Evolutionary conservation across 768 basidiomycete species (phyloP), one percentile per base, ranked within the genome.

Genomic region (Suillus fuscotomentosus): DNA sequence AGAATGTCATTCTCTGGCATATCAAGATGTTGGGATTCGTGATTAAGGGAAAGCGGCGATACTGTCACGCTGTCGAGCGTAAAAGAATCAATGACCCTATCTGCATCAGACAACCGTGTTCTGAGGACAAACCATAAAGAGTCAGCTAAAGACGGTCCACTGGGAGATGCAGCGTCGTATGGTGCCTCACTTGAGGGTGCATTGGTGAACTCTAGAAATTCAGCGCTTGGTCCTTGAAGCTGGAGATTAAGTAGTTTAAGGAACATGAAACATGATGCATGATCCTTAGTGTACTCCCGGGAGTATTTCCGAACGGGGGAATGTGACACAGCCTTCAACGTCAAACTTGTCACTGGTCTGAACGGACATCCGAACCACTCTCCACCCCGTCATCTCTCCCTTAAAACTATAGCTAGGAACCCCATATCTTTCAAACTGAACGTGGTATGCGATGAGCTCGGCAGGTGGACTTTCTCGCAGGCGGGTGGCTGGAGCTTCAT

Each of bases 401-500:
- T 53, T 20, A 31, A 53, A 10, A 39, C 39, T 22, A 48, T 17
- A 24, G 22, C 38, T 39, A 41, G 24, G 56, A 57, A 57, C 56
- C 22, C 15, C 22, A 57, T 24, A 24, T 24, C 39, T 22, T 15
- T 41, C 9, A 27, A 9, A 41, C 9, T 41, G 56, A 57, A 57
- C 56, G 56, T 57, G 53, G 59, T 31, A 62, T 70, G 72, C 75
- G 56, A 87, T 87, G 86, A 80, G 78, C 70, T 76, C 84, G n/a
- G 71, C 82, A 50, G 80, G 81, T 15, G 83, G 83, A 50, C 82
- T 88, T 67, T 87, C 86, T 42, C 79, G 87, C 65, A 83, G 87
- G 69, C 84, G 87, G 61, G 83, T 86, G 24, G 80, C 77, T 65
- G 79, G 75, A 22, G 68, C 71, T 39, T 75, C 81, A n/a, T 77